phyloP scores from a whole-genome alignment of 1,284 basidiomycete species.

The Ustilago xerochloae region DNA sequence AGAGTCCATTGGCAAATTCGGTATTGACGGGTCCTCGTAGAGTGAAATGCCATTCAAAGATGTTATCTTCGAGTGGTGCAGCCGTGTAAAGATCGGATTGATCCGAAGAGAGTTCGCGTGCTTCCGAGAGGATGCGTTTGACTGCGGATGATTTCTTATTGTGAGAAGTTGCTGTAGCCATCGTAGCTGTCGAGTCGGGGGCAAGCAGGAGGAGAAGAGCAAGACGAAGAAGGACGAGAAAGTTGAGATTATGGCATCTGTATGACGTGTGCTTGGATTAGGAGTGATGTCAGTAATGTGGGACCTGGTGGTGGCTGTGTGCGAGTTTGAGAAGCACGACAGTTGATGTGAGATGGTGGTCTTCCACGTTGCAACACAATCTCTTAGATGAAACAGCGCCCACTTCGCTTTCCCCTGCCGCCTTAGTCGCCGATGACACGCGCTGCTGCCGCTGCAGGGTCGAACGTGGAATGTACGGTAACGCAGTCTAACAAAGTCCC shows the following conservation, averaged over 20 bases:
- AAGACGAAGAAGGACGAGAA: too few relatives aligned
- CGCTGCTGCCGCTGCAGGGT: neutral
- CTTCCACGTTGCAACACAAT: neutral
- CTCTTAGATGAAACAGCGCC: too few relatives aligned
- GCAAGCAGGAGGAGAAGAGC: too few relatives aligned
- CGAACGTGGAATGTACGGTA: neutral
- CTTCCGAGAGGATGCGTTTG: constrained; percentile 96
- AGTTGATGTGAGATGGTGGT: neutral
- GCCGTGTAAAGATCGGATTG: constrained; percentile 84
- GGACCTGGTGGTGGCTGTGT: too few relatives aligned
- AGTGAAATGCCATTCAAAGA: constrained; percentile 93
- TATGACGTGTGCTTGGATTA: too few relatives aligned
- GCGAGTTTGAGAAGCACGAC: too few relatives aligned
- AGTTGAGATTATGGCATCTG: too few relatives aligned
- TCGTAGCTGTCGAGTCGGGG: too few relatives aligned
- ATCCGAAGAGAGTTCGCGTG: constrained; percentile 84
- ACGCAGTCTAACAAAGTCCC: neutral
- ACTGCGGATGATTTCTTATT: constrained; percentile 77
- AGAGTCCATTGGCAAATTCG: constrained; percentile 70
- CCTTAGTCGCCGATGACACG: neutral
- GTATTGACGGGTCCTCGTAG: constrained; percentile 78
- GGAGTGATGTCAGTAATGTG: too few relatives aligned
- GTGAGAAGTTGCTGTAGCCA: constrained; percentile 50
- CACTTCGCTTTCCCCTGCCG: neutral
- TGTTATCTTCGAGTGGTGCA: constrained; percentile 76